phyloP scores from a whole-genome alignment of 2,329 filamentous ascomycete species.

The Hypomyces rosellus region DNA sequence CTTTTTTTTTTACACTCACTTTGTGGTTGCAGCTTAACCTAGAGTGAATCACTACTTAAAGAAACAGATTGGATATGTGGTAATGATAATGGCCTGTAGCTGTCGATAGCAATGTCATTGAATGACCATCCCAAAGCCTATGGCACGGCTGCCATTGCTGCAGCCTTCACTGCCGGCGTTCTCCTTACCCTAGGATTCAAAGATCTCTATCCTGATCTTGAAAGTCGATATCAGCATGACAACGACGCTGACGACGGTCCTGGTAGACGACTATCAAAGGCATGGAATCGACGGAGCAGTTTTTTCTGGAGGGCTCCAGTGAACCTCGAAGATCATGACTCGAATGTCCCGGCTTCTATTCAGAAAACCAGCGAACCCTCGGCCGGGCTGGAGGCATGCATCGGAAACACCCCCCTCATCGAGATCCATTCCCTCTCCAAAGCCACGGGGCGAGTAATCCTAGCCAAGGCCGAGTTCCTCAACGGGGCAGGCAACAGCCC shows the following conservation, averaged over 20 bases:
- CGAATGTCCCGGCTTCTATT: slow-evolving; percentile 14
- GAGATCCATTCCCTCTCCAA: slow-evolving; percentile 78
- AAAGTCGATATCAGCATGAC: slow-evolving; percentile 53
- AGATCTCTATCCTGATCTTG: slow-evolving; percentile 70
- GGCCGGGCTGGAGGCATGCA: slow-evolving; percentile 82
- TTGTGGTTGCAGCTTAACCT: background rate
- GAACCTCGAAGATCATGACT: slow-evolving; percentile 50
- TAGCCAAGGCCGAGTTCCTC: slow-evolving; percentile 93
- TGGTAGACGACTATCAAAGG: background rate
- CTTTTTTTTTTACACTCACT: background rate
- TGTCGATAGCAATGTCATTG: slow-evolving; percentile 43
- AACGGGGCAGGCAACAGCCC: slow-evolving; percentile 92
- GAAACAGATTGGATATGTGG: background rate
- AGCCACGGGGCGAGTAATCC: slow-evolving; percentile 79
- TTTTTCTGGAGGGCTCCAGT: slow-evolving; percentile 43
- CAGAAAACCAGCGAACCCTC: slow-evolving; percentile 38
- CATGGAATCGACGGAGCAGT: slow-evolving; percentile 32
- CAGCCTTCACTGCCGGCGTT: slow-evolving; percentile 72
- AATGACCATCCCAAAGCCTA: slow-evolving; percentile 57
- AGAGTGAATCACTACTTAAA: background rate
- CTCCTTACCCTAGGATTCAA: slow-evolving; percentile 71
- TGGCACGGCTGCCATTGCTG: slow-evolving; percentile 57
- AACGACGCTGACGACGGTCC: slow-evolving; percentile 19
- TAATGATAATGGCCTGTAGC: background rate
- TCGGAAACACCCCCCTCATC: slow-evolving; percentile 88